A percentile compares a stretch with the other conserved stretches of the same genome.
These are phyloP conservation scores for Cylindrodendrum hubeiense DNA, from an alignment of 2,329 filamentous ascomycete genomes.

Conservation along the genomic window DNA sequence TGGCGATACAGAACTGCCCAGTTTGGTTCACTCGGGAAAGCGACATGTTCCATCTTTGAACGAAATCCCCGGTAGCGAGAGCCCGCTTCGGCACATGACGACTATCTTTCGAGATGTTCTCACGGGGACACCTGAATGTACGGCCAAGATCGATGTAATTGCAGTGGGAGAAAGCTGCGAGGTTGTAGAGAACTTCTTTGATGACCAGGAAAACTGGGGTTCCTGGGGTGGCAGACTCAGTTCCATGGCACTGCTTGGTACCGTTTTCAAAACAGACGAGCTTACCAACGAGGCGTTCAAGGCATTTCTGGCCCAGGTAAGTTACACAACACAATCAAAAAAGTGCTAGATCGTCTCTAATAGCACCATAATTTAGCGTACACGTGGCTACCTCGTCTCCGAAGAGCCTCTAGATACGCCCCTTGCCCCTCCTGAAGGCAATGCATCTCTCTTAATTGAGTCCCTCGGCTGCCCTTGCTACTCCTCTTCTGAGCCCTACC, in stretches of 20 bases:
- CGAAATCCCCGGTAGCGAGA: conserved; percentile 70
- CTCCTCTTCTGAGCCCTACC: conserved; percentile 71
- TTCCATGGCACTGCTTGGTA: conserved; percentile 64
- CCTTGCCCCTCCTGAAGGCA: conserved; percentile 65
- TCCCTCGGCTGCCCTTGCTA: conserved; percentile 74
- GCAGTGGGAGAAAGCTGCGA: conserved; percentile 77
- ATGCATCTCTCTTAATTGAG: conserved; percentile 55
- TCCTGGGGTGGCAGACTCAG: conserved; percentile 58
- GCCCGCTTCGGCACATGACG: conserved; percentile 70
- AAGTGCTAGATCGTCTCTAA: conserved; percentile 25
- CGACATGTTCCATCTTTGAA: conserved; percentile 69
- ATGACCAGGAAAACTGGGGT: conserved; percentile 64
- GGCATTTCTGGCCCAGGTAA: conserved; percentile 64
- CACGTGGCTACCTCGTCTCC: conserved; percentile 72
- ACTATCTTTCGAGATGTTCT: conserved; percentile 77
- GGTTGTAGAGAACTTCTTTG: conserved; percentile 68
- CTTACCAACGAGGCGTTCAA: conserved; percentile 60
- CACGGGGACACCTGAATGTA: conserved; percentile 56
- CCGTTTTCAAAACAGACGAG: conserved; percentile 53
- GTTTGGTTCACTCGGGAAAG: conserved; percentile 69
- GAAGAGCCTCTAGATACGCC: conserved; percentile 63
- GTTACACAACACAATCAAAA: conserved; percentile 29
- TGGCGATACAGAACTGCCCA: conserved; percentile 70
- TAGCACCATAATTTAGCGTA: conserved; percentile 56
- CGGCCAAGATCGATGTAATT: conserved; percentile 76